Base-by-base conservation (phyloP, 2,329 filamentous ascomycete species). In the Ophiostoma pallidulum region DNA sequence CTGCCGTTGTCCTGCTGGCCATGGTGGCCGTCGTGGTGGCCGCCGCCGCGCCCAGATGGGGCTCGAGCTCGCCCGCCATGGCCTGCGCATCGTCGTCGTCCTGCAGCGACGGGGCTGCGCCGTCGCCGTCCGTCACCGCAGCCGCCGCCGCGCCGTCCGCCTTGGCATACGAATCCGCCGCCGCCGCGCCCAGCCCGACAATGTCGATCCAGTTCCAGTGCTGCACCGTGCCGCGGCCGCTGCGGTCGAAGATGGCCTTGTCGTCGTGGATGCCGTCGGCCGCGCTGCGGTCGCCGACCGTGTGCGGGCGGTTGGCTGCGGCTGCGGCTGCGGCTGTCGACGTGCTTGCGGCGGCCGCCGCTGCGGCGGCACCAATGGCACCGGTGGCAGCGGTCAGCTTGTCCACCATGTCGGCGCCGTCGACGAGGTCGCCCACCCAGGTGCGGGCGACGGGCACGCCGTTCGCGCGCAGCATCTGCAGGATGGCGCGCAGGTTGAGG, bases 401-500 rank as follows among this genome's bases (percentile, higher is more conserved):
- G 49, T 67, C 62, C 38, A 62, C 56, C n/a, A n/a, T n/a, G 26
- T 65, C 60, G 1, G 62, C 59, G 5, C 69, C 74, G 22, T 78
- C 75, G 2, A 67, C 63, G 5, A 78, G 58, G 42, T 77, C 76
- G 22, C 62, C 68, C 4, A 62, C 56, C 62, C 66, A 72, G 0
- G 77, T 80, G 8, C 68, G 63, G 0, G 68, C 67, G 1, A 82
- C 68, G 0, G 67, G 58, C 1, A 79, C 61, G 2, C 63, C 66
- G 45, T 76, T 75, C 20, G 60, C 60, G 0, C 79, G 66, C 7
- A 83, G 56, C 6, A 78, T 60, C 60, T 82, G 78, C 41, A 80
- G 62, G 20, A 75, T 64, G 2, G 78, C 78, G 2, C 79, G 67
- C 4, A 77, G 64, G 53, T 83, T 83, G 2, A 82, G 65, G 18